Percentiles rank a stretch among this genome's conserved stretches.
phyloP scores from a whole-genome alignment of 139 green algal genomes.

The Chlamydomonas asymmetrica region DNA sequence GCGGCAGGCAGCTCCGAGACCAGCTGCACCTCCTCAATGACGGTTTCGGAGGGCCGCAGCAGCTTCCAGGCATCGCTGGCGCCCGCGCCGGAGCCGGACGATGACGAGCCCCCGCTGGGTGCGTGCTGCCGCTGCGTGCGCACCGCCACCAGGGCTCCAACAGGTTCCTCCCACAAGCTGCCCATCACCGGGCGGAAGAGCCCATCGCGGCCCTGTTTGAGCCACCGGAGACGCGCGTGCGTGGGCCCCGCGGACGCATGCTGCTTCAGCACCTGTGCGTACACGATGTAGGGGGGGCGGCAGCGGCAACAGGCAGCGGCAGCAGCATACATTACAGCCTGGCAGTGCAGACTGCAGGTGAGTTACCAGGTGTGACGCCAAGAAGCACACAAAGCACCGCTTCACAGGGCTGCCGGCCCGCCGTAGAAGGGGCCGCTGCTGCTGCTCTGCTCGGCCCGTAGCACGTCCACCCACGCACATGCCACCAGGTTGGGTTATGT shows the following conservation, averaged over 20 bases:
- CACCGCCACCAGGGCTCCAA: constrained; percentile 38
- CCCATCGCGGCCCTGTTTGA: constrained; percentile 52
- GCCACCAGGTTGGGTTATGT: constrained; percentile 35
- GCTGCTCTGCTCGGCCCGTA: too few species aligned
- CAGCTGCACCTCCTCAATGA: too few species aligned
- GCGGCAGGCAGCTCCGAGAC: too few species aligned
- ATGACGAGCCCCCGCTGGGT: too few species aligned
- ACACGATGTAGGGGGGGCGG: too few species aligned
- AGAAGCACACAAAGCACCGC: too few species aligned
- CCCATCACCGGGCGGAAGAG: constrained; percentile 42
- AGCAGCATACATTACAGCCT: too few species aligned
- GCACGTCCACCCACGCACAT: neutral
- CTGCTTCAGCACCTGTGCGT: neutral
- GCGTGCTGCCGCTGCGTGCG: constrained; percentile 43
- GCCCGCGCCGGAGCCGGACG: too few species aligned
- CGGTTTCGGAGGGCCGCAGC: too few species aligned
- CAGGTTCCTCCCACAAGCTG: constrained; percentile 46
- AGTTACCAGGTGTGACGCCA: too few species aligned
- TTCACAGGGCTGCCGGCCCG: constrained; percentile 1
- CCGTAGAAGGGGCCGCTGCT: neutral
- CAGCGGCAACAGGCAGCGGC: too few species aligned
- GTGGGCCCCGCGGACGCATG: neutral
- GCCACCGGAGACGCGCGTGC: constrained; percentile 44
- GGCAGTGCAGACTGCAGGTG: neutral
- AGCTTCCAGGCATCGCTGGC: too few species aligned